Base-by-base conservation (phyloP, 1,139 yeast genomes). In the Blastobotrys serpentis region DNA sequence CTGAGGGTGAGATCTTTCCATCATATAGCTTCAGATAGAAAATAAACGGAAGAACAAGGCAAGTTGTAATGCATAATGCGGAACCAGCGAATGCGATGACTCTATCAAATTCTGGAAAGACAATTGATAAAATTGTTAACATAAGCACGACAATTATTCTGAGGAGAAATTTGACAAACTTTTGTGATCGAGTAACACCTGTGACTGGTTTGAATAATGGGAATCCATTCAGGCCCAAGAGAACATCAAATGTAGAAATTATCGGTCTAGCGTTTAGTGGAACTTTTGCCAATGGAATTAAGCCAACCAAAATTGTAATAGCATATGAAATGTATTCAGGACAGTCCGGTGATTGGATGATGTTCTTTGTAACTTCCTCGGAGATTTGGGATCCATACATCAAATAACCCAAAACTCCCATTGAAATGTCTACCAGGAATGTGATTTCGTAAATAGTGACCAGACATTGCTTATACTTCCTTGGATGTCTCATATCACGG, bases 191-290 rank as follows among this genome's bases (percentile, higher is more conserved):
- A n/a, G 37, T 47, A 19, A 33, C 39, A 22, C 43, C 36, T 2
- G 13, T 23, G 8, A 19, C 45, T 11, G 21, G 48, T 45, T 4
- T 34, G 23, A 40, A 37, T 36, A 37, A 40, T 42, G 49, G 49
- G 39, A 44, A 44, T 21, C 30, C 42, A 33, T 50, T 48, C 43
- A 73, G 65, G 5, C 70, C 71, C 30, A 71, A 56, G 22, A 77
- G 52, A 14, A 71, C 66, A 53, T 82, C 87, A 11, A 80, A 64
- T 0, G 94, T 84, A 4, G 92, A 77, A 17, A 87, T 79, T 38
- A 90, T 84, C 1, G 98, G 98, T 58, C 92, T 81, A 6, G 94
- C 89, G 59, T 84, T 86, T 44, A 90, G 73, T 0, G 98, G 96
- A 1, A 92, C 80, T 62, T 90, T 90, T 1, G 96, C 89, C 39